Base-by-base conservation (phyloP, 495 filamentous ascomycete species). In the Pseudoneurospora amorphoporcata region DNA sequence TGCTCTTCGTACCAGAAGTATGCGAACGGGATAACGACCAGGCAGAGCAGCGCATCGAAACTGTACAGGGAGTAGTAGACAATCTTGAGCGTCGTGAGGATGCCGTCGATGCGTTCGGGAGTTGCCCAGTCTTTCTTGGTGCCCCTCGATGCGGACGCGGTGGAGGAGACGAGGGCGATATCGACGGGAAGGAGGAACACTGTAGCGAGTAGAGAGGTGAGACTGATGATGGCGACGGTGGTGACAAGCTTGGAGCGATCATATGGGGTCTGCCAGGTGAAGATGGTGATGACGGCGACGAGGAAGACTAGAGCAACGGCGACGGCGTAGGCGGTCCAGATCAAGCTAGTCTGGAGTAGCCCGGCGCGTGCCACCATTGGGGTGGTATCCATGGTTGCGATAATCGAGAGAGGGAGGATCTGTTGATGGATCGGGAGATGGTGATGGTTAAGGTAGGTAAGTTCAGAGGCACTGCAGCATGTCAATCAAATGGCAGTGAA, bases 1-100 rank as follows among this genome's bases (percentile, higher is more conserved):
- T 96, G 95, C 81, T 98, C 96, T 82, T 99, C 95, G 74, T 96
- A 97, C 89, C 90, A 97, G 82, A 99, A 99, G 82, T 98, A 99
- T 14, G 94, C 90, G 79, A 99, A 99, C 2, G 95, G 95, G 23
- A 97, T 90, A 23, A 97, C 88, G 41, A 99, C 77, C 43, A 99
- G 85, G 79, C 96, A 98, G 16, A 99, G 90, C 3, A 97, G 79
- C 2, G 94, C 94, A 81, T 99, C 96, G 73, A 97, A 81, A 39
- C 91, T 95, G 82, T 98, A 99, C 1, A 98, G 86, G 0, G 88
- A 86, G 81, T 98, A 99, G 81, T 98, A 99, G 69, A 97, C 90
- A 72, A 95, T 88, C 77, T 92, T 92, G 53, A 99, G 84, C 1
- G 92, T 92, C 39, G 88, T 85, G 4, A 92, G 83, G 68, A 98